Base-by-base conservation (phyloP, 305 asterid species). In the Ajuga reptans region DNA sequence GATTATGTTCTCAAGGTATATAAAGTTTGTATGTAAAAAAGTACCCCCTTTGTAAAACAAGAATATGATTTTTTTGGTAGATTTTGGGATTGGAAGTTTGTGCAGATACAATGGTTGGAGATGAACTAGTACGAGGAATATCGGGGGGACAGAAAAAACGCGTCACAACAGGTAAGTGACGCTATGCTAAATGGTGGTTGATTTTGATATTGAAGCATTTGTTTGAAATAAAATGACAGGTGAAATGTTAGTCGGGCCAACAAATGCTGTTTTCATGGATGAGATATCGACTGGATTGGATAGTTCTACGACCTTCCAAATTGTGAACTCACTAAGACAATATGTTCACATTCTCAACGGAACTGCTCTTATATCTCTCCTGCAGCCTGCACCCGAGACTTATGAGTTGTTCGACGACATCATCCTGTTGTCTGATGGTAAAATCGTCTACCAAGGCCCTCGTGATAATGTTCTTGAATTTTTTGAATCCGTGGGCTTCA, bases 331-430 rank as follows among this genome's bases (percentile, higher is more conserved):
- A 6, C 51, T 86, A n/a, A 74, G 82, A 42, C 86, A 88, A 5
- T 75, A 73, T 27, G 78, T 86, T 41, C 91, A 86, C 54, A 83
- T 82, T 42, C 82, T 85, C 62, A 75, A 82, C 55, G 96, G 88
- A 77, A 88, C 97, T 51, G 81, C 93, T 36, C 79, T 92, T 65
- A 81, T 92, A 78, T 83, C 98, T 74, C 86, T 92, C 69, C 98
- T 90, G 82, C 98, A 92, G 80, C 97, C 98, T 62, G 89, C 98
- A 64, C 98, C 97, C 24, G 98, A 92, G 85, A 85, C 97, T 11
- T 92, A 84, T 2, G 98, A 89, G 82, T 75, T 92, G 72, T 92
- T 92, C 77, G 98, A 92, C 73, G 97, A 90, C 73, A 64, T 90
- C 58, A 83, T 92, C 64, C 87, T 92, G 78, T 82, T 92, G 86